These are phyloP conservation scores for Pleurostoma richardsiae DNA, from an alignment of 2,329 filamentous ascomycete species.

Conservation along the genomic window DNA sequence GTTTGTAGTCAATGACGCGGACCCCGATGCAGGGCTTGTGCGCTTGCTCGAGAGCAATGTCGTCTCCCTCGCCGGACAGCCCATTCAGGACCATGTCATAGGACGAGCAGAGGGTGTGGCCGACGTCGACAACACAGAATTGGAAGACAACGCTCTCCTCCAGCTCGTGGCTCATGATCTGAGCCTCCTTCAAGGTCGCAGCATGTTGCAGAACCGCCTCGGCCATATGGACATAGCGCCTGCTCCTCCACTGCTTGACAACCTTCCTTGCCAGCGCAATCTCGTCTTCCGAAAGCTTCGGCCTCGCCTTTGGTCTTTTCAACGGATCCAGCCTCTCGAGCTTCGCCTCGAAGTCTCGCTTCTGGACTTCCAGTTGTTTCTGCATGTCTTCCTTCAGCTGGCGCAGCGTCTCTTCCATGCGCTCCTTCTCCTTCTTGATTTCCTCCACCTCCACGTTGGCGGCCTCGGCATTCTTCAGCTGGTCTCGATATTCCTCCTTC, in stretches of 20 bases:
- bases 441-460: slow-evolving; percentile 77
- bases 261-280: slow-evolving; percentile 63
- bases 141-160: slow-evolving; percentile 92
- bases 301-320: slow-evolving; percentile 54
- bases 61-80: slow-evolving; percentile 77
- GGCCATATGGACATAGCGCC: slow-evolving; percentile 89
- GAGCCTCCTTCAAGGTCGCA: slow-evolving; percentile 84
- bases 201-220: slow-evolving; percentile 88
- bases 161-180: slow-evolving; percentile 96
- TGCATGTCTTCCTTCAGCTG: slow-evolving; percentile 86
- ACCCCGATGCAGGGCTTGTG: slow-evolving; percentile 88
- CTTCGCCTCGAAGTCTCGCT: slow-evolving; percentile 78
- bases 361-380: slow-evolving; percentile 75
- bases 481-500: slow-evolving; percentile 76
- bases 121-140: slow-evolving; percentile 84
- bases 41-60: slow-evolving; percentile 72
- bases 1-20: slow-evolving; percentile 84
- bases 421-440: slow-evolving; percentile 73
- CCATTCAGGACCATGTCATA: slow-evolving; percentile 96
- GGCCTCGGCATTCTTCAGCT: slow-evolving; percentile 69
- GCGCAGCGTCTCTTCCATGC: slow-evolving; percentile 77
- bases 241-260: slow-evolving; percentile 71
- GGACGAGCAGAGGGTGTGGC: slow-evolving; percentile 84
- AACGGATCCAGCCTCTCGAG: slow-evolving; percentile 70
- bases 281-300: slow-evolving; percentile 67